A percentile compares a stretch with the other conserved stretches of the same genome.
Conservation (phyloP, 2,329 filamentous ascomycete species). For the Emmonsiellopsis sp. region DNA sequence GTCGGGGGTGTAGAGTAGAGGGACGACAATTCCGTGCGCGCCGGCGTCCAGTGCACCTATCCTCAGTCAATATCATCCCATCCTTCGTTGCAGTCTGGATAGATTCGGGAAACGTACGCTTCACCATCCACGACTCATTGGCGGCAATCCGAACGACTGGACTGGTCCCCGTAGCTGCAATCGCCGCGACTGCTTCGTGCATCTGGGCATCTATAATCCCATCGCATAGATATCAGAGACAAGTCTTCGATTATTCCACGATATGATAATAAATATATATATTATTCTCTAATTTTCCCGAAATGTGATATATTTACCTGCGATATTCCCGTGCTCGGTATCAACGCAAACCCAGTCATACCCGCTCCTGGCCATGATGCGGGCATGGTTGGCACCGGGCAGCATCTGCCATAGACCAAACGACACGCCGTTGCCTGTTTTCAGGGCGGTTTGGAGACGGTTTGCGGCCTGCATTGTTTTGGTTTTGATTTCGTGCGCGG, state of each 20-base stretch:
- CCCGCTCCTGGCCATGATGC: conserved; percentile 43
- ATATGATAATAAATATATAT: neutral
- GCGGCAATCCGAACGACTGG: conserved; percentile 42
- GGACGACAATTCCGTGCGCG: conserved; percentile 50
- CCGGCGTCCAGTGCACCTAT: conserved; percentile 48
- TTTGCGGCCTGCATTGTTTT: conserved; percentile 43
- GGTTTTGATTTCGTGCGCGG: too few relatives aligned
- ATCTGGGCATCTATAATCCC: conserved; percentile 36
- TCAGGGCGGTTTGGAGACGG: conserved; percentile 42
- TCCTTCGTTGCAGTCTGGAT: neutral
- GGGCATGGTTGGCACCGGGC: conserved; percentile 44
- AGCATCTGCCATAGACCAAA: conserved; percentile 53
- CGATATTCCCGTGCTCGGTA: conserved; percentile 48
- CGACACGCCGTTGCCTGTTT: conserved; percentile 36
- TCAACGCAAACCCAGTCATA: conserved; percentile 48
- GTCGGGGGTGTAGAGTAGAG: conserved; percentile 42
- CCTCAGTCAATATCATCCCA: neutral
- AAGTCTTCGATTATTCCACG: too few relatives aligned
- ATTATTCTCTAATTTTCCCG: neutral
- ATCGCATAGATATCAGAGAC: too few relatives aligned
- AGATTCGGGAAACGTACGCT: conserved; percentile 29
- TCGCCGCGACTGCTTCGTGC: conserved; percentile 45
- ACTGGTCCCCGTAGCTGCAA: conserved; percentile 33
- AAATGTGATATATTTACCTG: conserved; percentile 24
- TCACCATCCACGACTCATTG: conserved; percentile 54